Percentiles rank a stretch among this genome's conserved stretches.
Evolutionary conservation across 768 basidiomycete species (phyloP).

Genomic region (Lanmaoa pseudosensibilis): DNA sequence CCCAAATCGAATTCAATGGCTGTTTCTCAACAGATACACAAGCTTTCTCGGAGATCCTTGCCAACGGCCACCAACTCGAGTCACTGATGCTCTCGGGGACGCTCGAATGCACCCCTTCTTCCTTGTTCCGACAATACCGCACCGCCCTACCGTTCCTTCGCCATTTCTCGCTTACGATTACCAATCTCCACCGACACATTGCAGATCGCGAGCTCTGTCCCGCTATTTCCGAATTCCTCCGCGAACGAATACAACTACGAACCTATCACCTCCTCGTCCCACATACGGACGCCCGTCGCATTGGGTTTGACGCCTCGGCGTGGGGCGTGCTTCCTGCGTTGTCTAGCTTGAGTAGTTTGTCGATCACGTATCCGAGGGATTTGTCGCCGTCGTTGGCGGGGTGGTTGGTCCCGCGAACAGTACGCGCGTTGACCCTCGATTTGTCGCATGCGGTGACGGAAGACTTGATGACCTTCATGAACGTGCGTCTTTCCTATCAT

Average conservation of each 20-base stretch:
- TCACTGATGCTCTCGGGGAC: conserved; percentile 54
- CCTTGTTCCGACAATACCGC: conserved; percentile 46
- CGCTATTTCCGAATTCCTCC: conserved; percentile 64
- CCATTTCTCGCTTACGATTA: conserved; percentile 59
- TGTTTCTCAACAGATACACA: conserved; percentile 50
- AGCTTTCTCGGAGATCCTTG: conserved; percentile 58
- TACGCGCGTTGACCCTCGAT: conserved; percentile 50
- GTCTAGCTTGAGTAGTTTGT: conserved; percentile 49
- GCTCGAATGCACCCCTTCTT: conserved; percentile 52
- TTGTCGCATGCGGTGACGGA: conserved; percentile 34
- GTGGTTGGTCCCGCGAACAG: conserved; percentile 63
- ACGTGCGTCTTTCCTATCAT: conserved; percentile 28
- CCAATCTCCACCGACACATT: conserved; percentile 42
- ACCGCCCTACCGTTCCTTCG: conserved; percentile 59
- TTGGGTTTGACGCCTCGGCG: conserved; percentile 67
- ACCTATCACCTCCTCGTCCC: conserved; percentile 52
- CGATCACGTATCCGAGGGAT: conserved; percentile 64
- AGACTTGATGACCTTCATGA: conserved; percentile 44
- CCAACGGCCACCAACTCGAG: conserved; percentile 63
- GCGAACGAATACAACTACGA: conserved; percentile 51
- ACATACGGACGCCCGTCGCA: conserved; percentile 44
- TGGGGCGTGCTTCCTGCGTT: conserved; percentile 72
- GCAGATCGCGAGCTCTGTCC: conserved; percentile 66
- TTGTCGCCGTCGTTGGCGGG: conserved; percentile 61
- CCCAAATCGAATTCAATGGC: conserved; percentile 61